Conservation (phyloP, 2,329 filamentous ascomycete species). For the Epichloe sibirici region DNA sequence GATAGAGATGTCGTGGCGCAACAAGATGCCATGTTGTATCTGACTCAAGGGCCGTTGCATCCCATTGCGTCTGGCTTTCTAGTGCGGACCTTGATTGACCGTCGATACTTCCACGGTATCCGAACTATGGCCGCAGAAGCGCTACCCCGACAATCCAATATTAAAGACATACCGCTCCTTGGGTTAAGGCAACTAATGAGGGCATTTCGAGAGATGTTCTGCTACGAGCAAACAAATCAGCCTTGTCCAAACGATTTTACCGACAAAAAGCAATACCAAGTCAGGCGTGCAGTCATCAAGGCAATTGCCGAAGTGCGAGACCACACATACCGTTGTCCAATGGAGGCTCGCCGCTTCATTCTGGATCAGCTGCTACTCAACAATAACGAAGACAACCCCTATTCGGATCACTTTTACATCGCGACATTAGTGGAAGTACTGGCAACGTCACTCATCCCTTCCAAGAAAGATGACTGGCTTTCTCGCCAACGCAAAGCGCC, state of each 20-base stretch:
- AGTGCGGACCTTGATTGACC: constrained; percentile 79
- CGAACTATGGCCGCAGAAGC: constrained; percentile 72
- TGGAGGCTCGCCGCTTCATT: constrained; percentile 69
- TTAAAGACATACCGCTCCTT: constrained; percentile 55
- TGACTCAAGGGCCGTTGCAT: constrained; percentile 55
- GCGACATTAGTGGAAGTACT: constrained; percentile 59
- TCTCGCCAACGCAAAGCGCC: constrained; percentile 32
- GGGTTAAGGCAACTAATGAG: constrained; percentile 76
- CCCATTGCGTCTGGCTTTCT: constrained; percentile 81
- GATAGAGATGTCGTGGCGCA: constrained; percentile 93
- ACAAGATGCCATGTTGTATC: constrained; percentile 63
- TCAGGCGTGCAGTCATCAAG: constrained; percentile 72
- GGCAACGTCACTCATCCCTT: constrained; percentile 44
- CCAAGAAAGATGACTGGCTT: constrained; percentile 32
- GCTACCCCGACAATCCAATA: constrained; percentile 62
- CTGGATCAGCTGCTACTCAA: constrained; percentile 86
- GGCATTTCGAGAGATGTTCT: constrained; percentile 81
- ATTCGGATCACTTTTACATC: constrained; percentile 83
- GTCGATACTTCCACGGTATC: constrained; percentile 87
- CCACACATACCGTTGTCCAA: constrained; percentile 60
- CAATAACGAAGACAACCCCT: constrained; percentile 82
- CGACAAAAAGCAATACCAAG: constrained; percentile 71
- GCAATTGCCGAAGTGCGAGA: constrained; percentile 72
- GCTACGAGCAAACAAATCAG: constrained; percentile 63
- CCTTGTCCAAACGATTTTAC: constrained; percentile 84